Conservation (phyloP, 768 basidiomycete genomes). For the Rhizopogon sp. region DNA sequence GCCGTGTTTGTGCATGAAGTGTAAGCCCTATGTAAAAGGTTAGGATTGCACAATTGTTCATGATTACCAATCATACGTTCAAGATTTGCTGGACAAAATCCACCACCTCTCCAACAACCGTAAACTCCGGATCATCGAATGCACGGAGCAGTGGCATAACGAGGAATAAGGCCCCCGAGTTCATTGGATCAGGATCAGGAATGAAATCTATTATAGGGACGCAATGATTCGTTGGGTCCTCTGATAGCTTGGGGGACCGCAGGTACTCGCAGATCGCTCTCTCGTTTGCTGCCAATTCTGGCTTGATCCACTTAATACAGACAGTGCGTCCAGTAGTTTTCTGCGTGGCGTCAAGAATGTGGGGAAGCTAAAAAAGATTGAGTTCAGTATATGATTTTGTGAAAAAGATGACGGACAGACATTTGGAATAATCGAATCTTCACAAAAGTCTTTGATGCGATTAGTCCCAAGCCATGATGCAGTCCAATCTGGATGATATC, state of each 20-base stretch:
- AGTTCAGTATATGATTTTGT: no score
- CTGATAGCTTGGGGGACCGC: no score
- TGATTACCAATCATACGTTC: slow-evolving; percentile 8
- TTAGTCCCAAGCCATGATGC: slow-evolving; percentile 19
- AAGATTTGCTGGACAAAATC: slow-evolving; percentile 25
- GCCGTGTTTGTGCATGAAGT: slow-evolving; percentile 30
- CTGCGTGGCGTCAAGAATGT: slow-evolving; percentile 6
- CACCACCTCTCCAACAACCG: slow-evolving; percentile 17
- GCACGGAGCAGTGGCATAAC: slow-evolving; percentile 25
- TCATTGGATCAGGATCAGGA: slow-evolving; percentile 6
- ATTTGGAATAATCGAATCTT: not conserved
- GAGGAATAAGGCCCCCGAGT: slow-evolving; percentile 11
- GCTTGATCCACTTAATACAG: slow-evolving; percentile 11
- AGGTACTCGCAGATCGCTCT: not conserved
- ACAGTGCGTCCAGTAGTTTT: not conserved
- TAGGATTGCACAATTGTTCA: not conserved
- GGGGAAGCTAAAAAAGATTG: not conserved
- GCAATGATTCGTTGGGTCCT: slow-evolving; percentile 16
- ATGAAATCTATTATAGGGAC: slow-evolving; percentile 16
- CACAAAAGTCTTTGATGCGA: not conserved
- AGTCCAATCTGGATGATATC: slow-evolving; percentile 21
- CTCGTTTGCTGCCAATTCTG: not conserved
- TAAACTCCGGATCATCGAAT: slow-evolving; percentile 18
- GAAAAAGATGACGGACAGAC: no score
- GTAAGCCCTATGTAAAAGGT: slow-evolving; percentile 20